A percentile compares a stretch with the other conserved stretches of the same genome.
Evolutionary conservation across 768 basidiomycete genomes (phyloP).

Genomic region (Tricholoma furcatifolium): DNA sequence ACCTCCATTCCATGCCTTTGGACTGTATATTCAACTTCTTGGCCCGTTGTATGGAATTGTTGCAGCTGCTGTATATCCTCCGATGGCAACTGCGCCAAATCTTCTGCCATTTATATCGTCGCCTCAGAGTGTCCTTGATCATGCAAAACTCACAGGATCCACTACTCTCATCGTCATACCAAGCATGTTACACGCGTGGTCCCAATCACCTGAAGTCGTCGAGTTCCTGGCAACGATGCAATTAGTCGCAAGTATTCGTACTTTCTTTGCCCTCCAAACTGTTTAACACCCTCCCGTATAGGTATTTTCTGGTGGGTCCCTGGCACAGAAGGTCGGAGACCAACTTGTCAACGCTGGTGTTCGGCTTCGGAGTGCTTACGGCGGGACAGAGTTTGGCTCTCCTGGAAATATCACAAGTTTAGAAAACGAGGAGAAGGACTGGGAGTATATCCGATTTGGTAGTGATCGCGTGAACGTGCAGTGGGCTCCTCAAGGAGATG

Average conservation of each 20-base stretch:
- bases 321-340: constrained; percentile 31
- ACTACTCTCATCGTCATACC: constrained; percentile 26
- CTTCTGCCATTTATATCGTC: constrained; percentile 29
- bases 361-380: constrained; percentile 19
- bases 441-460: constrained; percentile 31
- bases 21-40: constrained; percentile 23
- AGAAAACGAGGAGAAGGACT: constrained; percentile 24
- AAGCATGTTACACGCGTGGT: constrained; percentile 28
- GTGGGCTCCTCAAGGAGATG: constrained; percentile 35
- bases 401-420: constrained; percentile 4
- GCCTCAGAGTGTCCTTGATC: constrained; percentile 30
- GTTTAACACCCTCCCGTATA: constrained; percentile 4
- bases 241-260: too few species aligned
- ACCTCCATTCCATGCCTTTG: constrained; percentile 32
- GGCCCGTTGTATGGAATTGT: constrained; percentile 19
- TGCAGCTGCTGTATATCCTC: constrained; percentile 24
- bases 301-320: constrained; percentile 27
- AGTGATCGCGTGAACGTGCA: constrained; percentile 20
- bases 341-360: constrained; percentile 26
- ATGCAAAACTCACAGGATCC: constrained; percentile 17
- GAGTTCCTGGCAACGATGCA: constrained; percentile 21
- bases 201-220: constrained; percentile 17
- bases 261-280: too few species aligned
- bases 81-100: constrained; percentile 14
- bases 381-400: constrained; percentile 28